Base-by-base conservation (phyloP, 2,329 filamentous ascomycete genomes). In the Lecanicillium sp. region DNA sequence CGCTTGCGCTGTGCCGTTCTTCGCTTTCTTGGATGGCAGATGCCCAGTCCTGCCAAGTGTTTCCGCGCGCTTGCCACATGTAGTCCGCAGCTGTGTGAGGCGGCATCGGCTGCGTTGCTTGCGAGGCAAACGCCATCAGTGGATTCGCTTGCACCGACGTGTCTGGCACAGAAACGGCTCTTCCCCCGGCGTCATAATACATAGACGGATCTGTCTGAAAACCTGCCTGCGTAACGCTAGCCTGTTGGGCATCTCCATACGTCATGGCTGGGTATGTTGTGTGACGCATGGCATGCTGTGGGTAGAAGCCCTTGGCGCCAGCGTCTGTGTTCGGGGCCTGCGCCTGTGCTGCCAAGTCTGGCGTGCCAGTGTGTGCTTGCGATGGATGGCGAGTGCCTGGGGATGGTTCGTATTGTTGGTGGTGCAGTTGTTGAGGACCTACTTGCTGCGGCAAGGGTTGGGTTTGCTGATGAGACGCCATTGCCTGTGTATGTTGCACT, bases 1-100 rank as follows among this genome's bases (percentile, higher is more conserved):
- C 64, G 33, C 60, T 68, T 19, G 69, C 69, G 43, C 66, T 68
- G 51, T 68, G 73, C 17, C 67, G 61, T 32, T 72, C 68, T 41
- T 71, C 67, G 25, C 55, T 66, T 45, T 71, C 66, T 25, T 66
- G 62, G 19, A 76, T 67, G 38, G 70, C 68, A 1, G 65, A 61
- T 8, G 70, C 68, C 72, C 72, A 77, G 53, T 74, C 68, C 13
- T 71, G 64, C 72, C 72, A 77, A 0, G 68, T 61, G 43, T 68
- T 74, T 7, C 59, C 61, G 4, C 57, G 52, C 10, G 45, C 44
- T 27, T 54, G 54, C 59, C 54, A 64, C 45, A 60, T 53, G 43
- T 54, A 52, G n/a, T 58, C 55, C 5, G 53, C 37, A 1, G 47
- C 32, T 6, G 51, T 43, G 20, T 54, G 49, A 6, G 47, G 30